Evolutionary conservation across 73 alveolate species (phyloP), one percentile per base, ranked within the genome.

Genomic region (Blepharisma stoltei): DNA sequence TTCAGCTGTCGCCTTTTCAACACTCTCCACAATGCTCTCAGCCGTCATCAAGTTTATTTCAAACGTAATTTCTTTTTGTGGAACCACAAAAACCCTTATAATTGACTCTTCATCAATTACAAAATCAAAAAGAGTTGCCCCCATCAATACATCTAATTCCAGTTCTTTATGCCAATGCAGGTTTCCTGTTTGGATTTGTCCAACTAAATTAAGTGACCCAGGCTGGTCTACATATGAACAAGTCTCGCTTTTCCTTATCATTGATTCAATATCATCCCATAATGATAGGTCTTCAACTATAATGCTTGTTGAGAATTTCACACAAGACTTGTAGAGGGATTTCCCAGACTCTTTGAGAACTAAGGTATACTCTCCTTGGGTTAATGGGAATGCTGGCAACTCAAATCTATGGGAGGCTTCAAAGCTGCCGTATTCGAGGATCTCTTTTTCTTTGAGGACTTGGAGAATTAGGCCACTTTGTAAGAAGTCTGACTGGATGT

Each of bases 371-470:
- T n/a, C 23, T 60, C 73, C 73, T 18, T n/a, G 11, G 2, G 73
- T 14, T 2, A 60, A 38, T n/a, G 73, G 49, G 14, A 60, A 14
- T 1, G 73, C 46, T 8, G 14, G 46, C 2, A 60, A 38, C 23
- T 60, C 73, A 60, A 14, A 60, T 60, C 73, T 14, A 5, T 60
- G 73, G 14, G 73, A 38, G 14, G 73, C 73, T 60, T 25, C 18
- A 60, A 14, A 60, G 5, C 48, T n/a, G 5, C 73, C 73, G 46
- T 38, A 60, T 60, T 60, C 73, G 23, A 60, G 14, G 0, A 60
- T 38, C 46, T 60, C 73, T 18, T 60, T 25, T 0, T 25, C 73
- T 18, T 60, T 60, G 2, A 9, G 11, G 45, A 60, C 46, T 18
- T 18, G 18, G 2, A 60, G n/a, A 25, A 60, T 1, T 0, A 60